Evolutionary conservation across 495 filamentous ascomycete genomes (phyloP).

Genomic region (Articulospora tetracladia): DNA sequence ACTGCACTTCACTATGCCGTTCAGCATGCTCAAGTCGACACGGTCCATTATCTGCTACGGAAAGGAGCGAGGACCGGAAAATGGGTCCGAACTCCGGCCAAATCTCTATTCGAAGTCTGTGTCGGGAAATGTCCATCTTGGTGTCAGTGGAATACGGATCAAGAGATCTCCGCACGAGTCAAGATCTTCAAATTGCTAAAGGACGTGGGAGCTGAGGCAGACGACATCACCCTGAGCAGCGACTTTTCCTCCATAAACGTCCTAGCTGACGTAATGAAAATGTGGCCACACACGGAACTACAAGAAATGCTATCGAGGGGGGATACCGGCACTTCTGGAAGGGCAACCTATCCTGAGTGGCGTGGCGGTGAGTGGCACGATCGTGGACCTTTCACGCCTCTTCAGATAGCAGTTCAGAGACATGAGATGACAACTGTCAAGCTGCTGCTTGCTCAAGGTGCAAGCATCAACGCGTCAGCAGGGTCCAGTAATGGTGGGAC

Average conservation of each 20-base stretch:
- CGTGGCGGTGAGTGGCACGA: neutral
- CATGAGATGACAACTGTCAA: constrained; percentile 4
- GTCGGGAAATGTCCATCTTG: constrained; percentile 2
- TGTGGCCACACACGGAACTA: constrained; percentile 6
- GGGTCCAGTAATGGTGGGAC: neutral
- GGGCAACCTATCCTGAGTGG: neutral
- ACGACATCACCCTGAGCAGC: constrained; percentile 6
- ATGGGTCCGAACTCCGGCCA: constrained; percentile 5
- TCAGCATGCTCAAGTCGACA: constrained; percentile 6
- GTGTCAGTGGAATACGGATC: neutral
- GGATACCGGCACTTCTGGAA: constrained; percentile 3
- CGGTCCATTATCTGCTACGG: constrained; percentile 4
- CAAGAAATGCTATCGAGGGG: constrained; percentile 9
- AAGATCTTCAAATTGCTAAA: constrained; percentile 7
- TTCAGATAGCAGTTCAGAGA: constrained; percentile 1
- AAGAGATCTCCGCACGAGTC: constrained; percentile 6
- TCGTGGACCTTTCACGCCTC: neutral
- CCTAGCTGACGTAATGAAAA: constrained; percentile 1
- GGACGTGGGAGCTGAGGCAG: constrained; percentile 7
- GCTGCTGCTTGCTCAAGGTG: constrained; percentile 4
- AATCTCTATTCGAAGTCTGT: constrained; percentile 9
- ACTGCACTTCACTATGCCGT: constrained; percentile 3
- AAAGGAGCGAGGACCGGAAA: constrained; percentile 5
- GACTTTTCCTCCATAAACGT: constrained; percentile 1
- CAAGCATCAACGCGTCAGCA: neutral